Percentiles rank a stretch among this genome's conserved stretches.
phyloP scores from a whole-genome alignment of 208 protist species.

The Leishmania aethiopica region DNA sequence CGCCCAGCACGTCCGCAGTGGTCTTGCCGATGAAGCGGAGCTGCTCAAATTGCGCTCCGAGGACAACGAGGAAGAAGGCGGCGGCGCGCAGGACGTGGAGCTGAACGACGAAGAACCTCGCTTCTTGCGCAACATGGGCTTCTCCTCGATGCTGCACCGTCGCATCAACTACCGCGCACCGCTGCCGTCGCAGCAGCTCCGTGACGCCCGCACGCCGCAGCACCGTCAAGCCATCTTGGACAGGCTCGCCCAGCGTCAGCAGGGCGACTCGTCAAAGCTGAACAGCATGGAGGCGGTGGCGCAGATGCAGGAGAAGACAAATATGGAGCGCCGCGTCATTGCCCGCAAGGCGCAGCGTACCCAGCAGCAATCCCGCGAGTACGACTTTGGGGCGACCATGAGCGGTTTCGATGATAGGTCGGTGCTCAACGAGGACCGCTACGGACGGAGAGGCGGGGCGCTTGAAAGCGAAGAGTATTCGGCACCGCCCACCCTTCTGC shows the following conservation, averaged over 20 bases:
- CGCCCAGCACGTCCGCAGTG: constrained; percentile 81
- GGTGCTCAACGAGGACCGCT: not conserved
- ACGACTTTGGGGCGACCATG: constrained; percentile 3
- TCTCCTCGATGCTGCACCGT: constrained; percentile 53
- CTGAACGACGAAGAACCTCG: constrained; percentile 85
- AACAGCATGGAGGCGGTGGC: constrained; percentile 84
- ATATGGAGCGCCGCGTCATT: constrained; percentile 82
- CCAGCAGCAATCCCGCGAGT: constrained; percentile 26
- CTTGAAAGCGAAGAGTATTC: constrained; percentile 20
- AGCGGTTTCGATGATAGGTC: not conserved
- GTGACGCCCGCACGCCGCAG: constrained; percentile 71
- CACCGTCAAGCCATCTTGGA: constrained; percentile 83
- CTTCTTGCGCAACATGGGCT: constrained; percentile 70
- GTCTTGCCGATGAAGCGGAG: constrained; percentile 82
- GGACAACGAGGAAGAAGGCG: constrained; percentile 61
- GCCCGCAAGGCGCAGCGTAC: constrained; percentile 38
- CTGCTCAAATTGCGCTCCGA: constrained; percentile 71
- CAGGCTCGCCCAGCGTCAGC: constrained; percentile 56
- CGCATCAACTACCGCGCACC: constrained; percentile 83
- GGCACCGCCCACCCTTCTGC: constrained; percentile 45
- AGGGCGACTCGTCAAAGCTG: constrained; percentile 53
- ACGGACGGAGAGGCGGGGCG: constrained; percentile 1
- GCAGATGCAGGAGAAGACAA: constrained; percentile 72
- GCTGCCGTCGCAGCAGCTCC: constrained; percentile 82
- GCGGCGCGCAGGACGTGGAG: constrained; percentile 56